Evolutionary conservation across 768 basidiomycete species (phyloP).

Genomic region (Tephrocybe rancida): DNA sequence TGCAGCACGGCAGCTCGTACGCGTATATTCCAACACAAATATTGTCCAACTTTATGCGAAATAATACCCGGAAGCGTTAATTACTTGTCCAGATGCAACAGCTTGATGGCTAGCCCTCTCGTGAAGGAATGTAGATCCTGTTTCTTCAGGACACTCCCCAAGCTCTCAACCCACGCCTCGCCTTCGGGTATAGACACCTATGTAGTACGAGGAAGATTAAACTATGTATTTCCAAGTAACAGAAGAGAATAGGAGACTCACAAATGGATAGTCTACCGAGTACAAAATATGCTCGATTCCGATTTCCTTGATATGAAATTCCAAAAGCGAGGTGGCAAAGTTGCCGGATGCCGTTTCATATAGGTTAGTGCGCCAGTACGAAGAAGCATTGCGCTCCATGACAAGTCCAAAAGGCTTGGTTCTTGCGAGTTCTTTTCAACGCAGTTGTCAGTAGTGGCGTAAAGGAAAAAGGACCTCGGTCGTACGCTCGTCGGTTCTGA

Average conservation of each 20-base stretch:
- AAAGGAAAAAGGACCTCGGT: background rate
- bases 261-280: slow-evolving; percentile 40
- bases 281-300: slow-evolving; percentile 42
- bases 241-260: slow-evolving; percentile 16
- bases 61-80: slow-evolving; percentile 3
- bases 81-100: slow-evolving; percentile 27
- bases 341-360: slow-evolving; percentile 44
- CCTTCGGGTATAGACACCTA: slow-evolving; percentile 24
- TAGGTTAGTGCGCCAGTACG: slow-evolving; percentile 41
- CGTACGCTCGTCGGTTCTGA: slow-evolving; percentile 41
- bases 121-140: slow-evolving; percentile 26
- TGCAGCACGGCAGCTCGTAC: too few species aligned
- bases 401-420: slow-evolving; percentile 31
- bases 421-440: slow-evolving; percentile 30
- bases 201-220: background rate
- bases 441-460: background rate
- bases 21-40: too few species aligned
- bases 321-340: slow-evolving; percentile 38
- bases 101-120: slow-evolving; percentile 28
- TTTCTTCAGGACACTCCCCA: slow-evolving; percentile 19
- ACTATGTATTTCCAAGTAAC: background rate
- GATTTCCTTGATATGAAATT: slow-evolving; percentile 41
- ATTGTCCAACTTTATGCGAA: too few species aligned
- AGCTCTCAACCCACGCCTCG: slow-evolving; percentile 25
- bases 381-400: slow-evolving; percentile 38